A percentile compares a stretch with the other conserved stretches of the same genome.
These are phyloP conservation scores for Monosporascus sp. DNA, from an alignment of 2,329 filamentous ascomycete genomes.

Conservation along the genomic window DNA sequence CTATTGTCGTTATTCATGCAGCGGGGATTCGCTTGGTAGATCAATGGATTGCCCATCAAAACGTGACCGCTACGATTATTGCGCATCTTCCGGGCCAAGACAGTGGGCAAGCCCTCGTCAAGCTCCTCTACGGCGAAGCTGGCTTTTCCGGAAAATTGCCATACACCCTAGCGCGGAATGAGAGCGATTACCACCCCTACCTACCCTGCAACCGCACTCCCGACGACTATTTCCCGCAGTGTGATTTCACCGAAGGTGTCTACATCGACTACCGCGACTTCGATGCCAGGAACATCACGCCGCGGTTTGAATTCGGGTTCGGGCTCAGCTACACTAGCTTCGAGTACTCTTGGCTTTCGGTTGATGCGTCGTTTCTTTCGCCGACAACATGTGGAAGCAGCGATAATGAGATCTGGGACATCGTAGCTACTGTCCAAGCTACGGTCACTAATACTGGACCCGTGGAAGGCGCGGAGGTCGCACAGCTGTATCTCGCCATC, in stretches of 20 bases:
- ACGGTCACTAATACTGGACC: constrained; percentile 61
- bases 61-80: constrained; percentile 58
- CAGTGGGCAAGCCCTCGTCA: constrained; percentile 49
- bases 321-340: constrained; percentile 66
- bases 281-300: constrained; percentile 48
- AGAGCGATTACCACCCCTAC: constrained; percentile 46
- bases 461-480: constrained; percentile 57
- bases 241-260: constrained; percentile 49
- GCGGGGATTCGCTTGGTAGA: constrained; percentile 58
- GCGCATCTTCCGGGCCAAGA: constrained; percentile 64
- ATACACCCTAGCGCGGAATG: constrained; percentile 53
- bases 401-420: constrained; percentile 41
- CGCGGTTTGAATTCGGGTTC: constrained; percentile 61
- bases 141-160: constrained; percentile 52
- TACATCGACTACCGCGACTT: constrained; percentile 64
- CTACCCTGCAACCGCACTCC: constrained; percentile 37
- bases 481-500: constrained; percentile 53
- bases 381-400: constrained; percentile 37
- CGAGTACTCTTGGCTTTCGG: constrained; percentile 42
- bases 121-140: constrained; percentile 53
- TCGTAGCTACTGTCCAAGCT: constrained; percentile 45
- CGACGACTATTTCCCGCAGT: constrained; percentile 22
- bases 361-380: constrained; percentile 27
- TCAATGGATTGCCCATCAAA: constrained; percentile 58
- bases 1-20: constrained; percentile 59